Percentiles rank a stretch among this genome's conserved stretches.
Conservation (phyloP, 495 filamentous ascomycete species). For the Xanthoparmelia taractica region DNA sequence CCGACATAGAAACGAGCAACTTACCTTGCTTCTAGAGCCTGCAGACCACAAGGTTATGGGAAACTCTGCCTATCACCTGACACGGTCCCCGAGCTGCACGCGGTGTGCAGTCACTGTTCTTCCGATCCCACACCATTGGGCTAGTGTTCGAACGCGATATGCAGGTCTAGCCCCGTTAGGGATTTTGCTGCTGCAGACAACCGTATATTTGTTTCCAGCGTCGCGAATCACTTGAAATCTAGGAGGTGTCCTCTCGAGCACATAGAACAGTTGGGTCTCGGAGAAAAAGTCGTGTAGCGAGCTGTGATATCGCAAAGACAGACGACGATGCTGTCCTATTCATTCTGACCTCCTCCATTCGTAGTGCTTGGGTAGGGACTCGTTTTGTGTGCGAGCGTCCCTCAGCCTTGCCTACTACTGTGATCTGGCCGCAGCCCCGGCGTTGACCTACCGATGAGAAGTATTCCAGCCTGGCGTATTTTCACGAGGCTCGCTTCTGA, state of each 20-base stretch:
- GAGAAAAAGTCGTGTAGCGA: too few relatives aligned
- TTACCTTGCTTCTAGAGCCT: background rate
- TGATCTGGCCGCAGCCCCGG: background rate
- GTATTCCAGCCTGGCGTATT: background rate
- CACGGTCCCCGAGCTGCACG: background rate
- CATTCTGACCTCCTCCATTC: background rate
- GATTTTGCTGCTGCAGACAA: background rate
- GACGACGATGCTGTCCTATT: background rate
- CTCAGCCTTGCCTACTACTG: background rate
- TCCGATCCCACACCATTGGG: background rate
- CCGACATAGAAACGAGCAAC: background rate
- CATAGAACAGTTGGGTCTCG: too few relatives aligned
- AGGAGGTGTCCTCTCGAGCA: background rate
- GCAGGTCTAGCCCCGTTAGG: background rate
- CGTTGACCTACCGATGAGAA: background rate
- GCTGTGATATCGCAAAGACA: background rate
- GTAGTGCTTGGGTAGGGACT: background rate
- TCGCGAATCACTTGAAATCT: background rate
- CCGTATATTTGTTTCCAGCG: too few relatives aligned
- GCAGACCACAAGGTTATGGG: background rate
- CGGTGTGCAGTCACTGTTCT: background rate
- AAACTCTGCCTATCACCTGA: too few relatives aligned
- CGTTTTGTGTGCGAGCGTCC: background rate
- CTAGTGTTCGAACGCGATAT: background rate
- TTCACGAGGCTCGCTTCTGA: background rate